Conservation (phyloP, 176 grass and related monocot species). For the Hsuehochloa calcarea region DNA sequence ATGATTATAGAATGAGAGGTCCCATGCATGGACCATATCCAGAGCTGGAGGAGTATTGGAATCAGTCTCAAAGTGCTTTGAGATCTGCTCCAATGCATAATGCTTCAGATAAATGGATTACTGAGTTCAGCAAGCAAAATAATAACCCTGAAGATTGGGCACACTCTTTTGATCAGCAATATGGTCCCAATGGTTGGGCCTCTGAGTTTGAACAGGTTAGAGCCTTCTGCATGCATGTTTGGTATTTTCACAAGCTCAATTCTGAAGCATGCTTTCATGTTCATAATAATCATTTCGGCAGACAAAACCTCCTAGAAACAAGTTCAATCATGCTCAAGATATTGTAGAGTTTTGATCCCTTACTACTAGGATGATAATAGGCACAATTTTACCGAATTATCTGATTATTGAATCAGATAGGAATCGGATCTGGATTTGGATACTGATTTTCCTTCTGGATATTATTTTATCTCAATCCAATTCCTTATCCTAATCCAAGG, state of each 20-base stretch:
- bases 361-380: background rate
- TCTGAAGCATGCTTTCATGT: background rate
- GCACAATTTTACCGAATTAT: background rate
- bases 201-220: constrained; percentile 94
- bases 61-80: constrained; percentile 71
- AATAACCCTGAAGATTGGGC: constrained; percentile 86
- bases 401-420: background rate
- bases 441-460: constrained; percentile 1
- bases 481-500: background rate
- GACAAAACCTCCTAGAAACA: constrained; percentile 1
- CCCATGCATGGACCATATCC: constrained; percentile 67
- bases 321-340: constrained; percentile 6
- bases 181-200: constrained; percentile 94
- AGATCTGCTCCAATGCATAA: constrained; percentile 67
- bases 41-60: constrained; percentile 97
- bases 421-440: background rate
- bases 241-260: constrained; percentile 3
- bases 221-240: constrained; percentile 16
- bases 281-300: background rate
- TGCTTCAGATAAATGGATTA: constrained; percentile 82
- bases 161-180: constrained; percentile 82
- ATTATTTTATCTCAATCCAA: background rate
- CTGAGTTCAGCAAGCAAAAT: constrained; percentile 74
- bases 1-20: constrained; percentile 52
- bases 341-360: background rate